A percentile compares a stretch with the other conserved stretches of the same genome.
phyloP scores from a whole-genome alignment of 2,329 filamentous ascomycete species.

The Colletotrichum musicola region DNA sequence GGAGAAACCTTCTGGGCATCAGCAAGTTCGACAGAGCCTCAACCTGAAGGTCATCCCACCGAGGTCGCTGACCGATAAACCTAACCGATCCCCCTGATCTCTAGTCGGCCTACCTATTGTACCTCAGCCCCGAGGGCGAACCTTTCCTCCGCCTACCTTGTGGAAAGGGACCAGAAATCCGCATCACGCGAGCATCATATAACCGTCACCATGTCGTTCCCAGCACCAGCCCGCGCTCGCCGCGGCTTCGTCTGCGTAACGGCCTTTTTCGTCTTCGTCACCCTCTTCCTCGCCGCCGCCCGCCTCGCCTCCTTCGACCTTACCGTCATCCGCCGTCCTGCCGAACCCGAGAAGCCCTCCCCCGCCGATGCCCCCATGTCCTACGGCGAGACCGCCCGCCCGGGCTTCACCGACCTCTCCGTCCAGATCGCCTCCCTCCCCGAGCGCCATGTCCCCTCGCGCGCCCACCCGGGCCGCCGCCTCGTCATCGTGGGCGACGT shows the following conservation, averaged over 20 bases:
- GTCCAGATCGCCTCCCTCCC: constrained; percentile 45
- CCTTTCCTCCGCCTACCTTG: no score
- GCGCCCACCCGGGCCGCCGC: constrained; percentile 60
- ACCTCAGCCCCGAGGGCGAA: no score
- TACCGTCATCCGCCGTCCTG: constrained; percentile 9
- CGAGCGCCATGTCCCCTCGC: constrained; percentile 47
- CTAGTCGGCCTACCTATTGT: no score
- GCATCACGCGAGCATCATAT: background rate
- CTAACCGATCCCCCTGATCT: no score
- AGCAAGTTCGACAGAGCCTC: background rate
- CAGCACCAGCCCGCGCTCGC: constrained; percentile 19
- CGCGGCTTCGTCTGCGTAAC: constrained; percentile 22
- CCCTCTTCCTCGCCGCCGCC: constrained; percentile 50
- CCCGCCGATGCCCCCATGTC: constrained; percentile 52
- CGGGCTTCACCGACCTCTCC: constrained; percentile 49
- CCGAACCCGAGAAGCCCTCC: constrained; percentile 36
- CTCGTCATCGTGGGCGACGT: constrained; percentile 91
- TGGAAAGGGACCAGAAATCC: background rate
- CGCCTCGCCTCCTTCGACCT: constrained; percentile 46
- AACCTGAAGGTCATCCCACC: background rate
- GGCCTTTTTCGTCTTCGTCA: constrained; percentile 49
- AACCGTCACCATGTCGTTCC: constrained; percentile 23
- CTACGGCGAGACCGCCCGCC: constrained; percentile 56
- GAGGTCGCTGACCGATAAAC: background rate
- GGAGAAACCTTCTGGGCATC: background rate